These are phyloP conservation scores for Coniochaeta ligniaria DNA, from an alignment of 2,329 filamentous ascomycete genomes.

Conservation along the genomic window DNA sequence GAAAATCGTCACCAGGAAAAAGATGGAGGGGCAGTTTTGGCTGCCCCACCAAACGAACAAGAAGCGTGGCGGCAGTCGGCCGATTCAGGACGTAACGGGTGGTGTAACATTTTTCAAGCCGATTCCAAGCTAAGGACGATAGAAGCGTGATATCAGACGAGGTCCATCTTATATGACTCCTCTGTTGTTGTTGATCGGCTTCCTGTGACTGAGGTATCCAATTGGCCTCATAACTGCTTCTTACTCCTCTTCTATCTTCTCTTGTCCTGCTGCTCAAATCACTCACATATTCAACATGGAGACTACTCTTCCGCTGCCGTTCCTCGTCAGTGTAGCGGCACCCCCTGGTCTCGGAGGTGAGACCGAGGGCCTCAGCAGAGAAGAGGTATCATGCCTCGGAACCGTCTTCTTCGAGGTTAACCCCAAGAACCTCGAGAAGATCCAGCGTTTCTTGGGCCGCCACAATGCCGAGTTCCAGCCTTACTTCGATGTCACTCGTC, in stretches of 20 bases:
- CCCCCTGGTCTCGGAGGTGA: constrained; percentile 37
- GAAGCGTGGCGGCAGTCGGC: neutral
- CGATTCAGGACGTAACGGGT: neutral
- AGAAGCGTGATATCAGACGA: neutral
- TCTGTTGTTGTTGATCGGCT: neutral
- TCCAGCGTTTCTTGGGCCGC: constrained; percentile 38
- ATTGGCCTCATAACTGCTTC: neutral
- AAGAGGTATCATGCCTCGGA: constrained; percentile 53
- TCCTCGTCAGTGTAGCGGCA: constrained; percentile 51
- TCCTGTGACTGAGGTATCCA: neutral
- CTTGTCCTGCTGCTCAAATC: neutral
- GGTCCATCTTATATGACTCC: neutral
- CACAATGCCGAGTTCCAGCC: constrained; percentile 49
- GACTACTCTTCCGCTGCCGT: constrained; percentile 56
- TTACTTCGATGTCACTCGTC: constrained; percentile 68
- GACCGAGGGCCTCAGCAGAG: constrained; percentile 44
- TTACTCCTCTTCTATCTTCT: neutral
- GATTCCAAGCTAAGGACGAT: neutral
- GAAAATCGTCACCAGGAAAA: neutral
- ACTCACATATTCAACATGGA: constrained; percentile 38
- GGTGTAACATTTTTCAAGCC: neutral
- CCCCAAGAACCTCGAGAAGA: constrained; percentile 29
- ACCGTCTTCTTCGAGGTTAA: constrained; percentile 50
- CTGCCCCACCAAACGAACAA: neutral
- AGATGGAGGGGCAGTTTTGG: neutral